Conservation (phyloP, 352 stramenopile species). For the Nothophytophthora sp. region DNA sequence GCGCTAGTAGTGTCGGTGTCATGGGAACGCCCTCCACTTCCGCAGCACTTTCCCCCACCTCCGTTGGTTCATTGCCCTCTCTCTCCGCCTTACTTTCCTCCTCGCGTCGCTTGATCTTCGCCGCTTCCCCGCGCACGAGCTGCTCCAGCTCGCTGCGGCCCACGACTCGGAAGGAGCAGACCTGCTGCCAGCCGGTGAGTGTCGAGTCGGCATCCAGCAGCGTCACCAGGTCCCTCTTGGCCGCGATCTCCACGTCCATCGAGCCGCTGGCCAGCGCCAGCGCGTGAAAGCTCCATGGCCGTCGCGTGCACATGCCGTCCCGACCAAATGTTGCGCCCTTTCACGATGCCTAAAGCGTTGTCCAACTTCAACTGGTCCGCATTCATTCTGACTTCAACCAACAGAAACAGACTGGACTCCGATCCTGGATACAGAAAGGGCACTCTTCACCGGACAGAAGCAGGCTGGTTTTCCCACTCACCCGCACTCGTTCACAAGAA, state of each 20-base stretch:
- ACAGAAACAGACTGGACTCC: too few species aligned
- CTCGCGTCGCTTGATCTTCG: conserved; percentile 3
- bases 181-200: conserved; percentile 25
- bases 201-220: conserved; percentile 21
- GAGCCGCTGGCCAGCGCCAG: conserved; percentile 44
- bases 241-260: conserved; percentile 30
- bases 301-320: not conserved
- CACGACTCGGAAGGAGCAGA: conserved; percentile 52
- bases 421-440: too few species aligned
- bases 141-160: conserved; percentile 37
- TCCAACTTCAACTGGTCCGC: too few species aligned
- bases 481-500: conserved; percentile 1
- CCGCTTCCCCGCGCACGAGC: conserved; percentile 9
- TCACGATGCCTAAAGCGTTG: too few species aligned
- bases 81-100: not conserved
- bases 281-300: conserved; percentile 49
- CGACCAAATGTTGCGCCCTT: not conserved
- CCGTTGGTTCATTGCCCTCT: not conserved
- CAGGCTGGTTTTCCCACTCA: too few species aligned
- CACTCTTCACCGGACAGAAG: too few species aligned
- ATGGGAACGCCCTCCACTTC: conserved; percentile 7
- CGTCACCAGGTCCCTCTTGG: conserved; percentile 28
- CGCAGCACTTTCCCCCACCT: not conserved
- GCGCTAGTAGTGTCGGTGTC: conserved; percentile 34
- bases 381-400: too few species aligned